These are phyloP conservation scores for Aaosphaeria pasadenensis DNA, from an alignment of 2,329 filamentous ascomycete species.

Conservation along the genomic window DNA sequence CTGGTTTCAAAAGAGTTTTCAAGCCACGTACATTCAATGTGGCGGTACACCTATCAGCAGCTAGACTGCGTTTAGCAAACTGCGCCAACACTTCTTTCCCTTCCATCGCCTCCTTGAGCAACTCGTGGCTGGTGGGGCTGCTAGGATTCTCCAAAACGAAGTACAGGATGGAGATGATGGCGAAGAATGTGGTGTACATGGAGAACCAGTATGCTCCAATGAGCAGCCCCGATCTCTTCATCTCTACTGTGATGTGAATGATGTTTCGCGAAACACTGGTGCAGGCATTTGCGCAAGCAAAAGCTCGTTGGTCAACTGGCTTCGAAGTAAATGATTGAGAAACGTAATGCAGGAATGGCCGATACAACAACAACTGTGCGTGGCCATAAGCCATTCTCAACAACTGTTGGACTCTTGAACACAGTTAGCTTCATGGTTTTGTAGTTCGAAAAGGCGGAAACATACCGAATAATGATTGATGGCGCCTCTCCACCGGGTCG, in stretches of 20 bases:
- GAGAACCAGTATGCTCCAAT: slow-evolving; percentile 85
- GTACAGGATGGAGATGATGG: slow-evolving; percentile 74
- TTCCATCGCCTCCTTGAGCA: slow-evolving; percentile 79
- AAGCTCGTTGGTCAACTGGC: slow-evolving; percentile 70
- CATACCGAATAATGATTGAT: slow-evolving; percentile 72
- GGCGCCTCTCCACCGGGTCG: slow-evolving; percentile 75
- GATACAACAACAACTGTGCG: slow-evolving; percentile 77
- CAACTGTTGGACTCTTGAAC: slow-evolving; percentile 62
- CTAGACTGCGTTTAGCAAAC: slow-evolving; percentile 79
- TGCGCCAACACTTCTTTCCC: slow-evolving; percentile 79
- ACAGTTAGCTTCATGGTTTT: not conserved
- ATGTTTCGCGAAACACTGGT: slow-evolving; percentile 69
- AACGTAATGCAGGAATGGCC: slow-evolving; percentile 81
- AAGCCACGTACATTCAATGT: slow-evolving; percentile 65
- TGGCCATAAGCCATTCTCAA: slow-evolving; percentile 78
- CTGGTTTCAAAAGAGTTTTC: not conserved
- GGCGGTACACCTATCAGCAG: slow-evolving; percentile 79
- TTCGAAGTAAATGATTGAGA: slow-evolving; percentile 55
- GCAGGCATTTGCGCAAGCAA: slow-evolving; percentile 68
- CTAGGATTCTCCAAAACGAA: slow-evolving; percentile 79
- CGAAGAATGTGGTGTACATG: slow-evolving; percentile 80
- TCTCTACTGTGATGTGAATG: slow-evolving; percentile 75
- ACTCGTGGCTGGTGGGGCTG: slow-evolving; percentile 70
- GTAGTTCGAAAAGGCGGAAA: not conserved
- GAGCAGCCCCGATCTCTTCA: slow-evolving; percentile 70